Percentiles rank a stretch among this genome's conserved stretches.
These are phyloP conservation scores for Paraleonurus japonicus DNA, from an alignment of 257 asterid species.

Conservation along the genomic window DNA sequence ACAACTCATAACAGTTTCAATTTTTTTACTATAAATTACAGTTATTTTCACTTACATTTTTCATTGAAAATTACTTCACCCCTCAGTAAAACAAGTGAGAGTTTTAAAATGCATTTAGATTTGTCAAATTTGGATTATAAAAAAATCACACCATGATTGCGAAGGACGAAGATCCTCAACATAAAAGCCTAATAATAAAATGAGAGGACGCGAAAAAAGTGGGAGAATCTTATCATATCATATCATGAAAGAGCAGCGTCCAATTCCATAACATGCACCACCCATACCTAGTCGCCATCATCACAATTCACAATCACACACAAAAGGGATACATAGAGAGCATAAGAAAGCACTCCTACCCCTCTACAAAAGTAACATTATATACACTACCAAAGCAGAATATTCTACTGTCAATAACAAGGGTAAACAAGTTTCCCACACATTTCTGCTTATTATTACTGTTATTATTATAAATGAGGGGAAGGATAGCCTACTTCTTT, in stretches of 20 bases:
- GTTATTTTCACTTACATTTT: too few species aligned
- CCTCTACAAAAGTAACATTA: slow-evolving; percentile 4
- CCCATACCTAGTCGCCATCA: slow-evolving; percentile 16
- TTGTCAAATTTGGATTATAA: too few species aligned
- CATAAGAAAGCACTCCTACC: not conserved
- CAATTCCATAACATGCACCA: not conserved
- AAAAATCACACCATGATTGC: too few species aligned
- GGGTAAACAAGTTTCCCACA: not conserved
- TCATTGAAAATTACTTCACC: too few species aligned
- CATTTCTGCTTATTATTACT: slow-evolving; percentile 19
- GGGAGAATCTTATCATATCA: slow-evolving; percentile 4
- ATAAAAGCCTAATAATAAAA: not conserved
- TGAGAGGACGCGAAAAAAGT: not conserved
- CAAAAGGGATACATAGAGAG: slow-evolving; percentile 14
- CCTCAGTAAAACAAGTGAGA: too few species aligned
- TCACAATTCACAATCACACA: not conserved
- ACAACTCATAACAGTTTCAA: too few species aligned
- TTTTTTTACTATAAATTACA: too few species aligned
- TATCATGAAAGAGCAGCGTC: not conserved
- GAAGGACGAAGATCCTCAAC: too few species aligned
- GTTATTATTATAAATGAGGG: slow-evolving; percentile 16
- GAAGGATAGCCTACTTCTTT: not conserved
- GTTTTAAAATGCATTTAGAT: too few species aligned
- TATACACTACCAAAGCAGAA: not conserved
- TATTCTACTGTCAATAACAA: not conserved